Evolutionary conservation across 2,329 filamentous ascomycete species (phyloP).

Genomic region (Fusarium keratoplasticum): DNA sequence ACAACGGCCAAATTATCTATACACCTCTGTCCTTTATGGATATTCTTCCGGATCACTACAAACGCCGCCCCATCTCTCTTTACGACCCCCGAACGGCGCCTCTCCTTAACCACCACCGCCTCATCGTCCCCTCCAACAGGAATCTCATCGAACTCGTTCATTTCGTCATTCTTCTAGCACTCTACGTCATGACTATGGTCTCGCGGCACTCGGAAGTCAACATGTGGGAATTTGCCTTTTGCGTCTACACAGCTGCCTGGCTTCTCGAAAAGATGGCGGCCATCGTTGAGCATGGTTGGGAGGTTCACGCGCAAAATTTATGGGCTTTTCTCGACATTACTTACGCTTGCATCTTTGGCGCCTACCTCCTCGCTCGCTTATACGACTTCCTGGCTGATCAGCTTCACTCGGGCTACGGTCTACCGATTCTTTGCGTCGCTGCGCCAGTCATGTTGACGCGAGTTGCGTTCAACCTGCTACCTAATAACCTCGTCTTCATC

Average conservation of each 20-base stretch:
- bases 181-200: conserved; percentile 75
- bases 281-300: conserved; percentile 73
- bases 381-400: conserved; percentile 63
- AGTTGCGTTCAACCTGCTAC: conserved; percentile 78
- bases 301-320: conserved; percentile 78
- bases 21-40: conserved; percentile 78
- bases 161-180: conserved; percentile 70
- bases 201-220: conserved; percentile 63
- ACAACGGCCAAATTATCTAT: conserved; percentile 75
- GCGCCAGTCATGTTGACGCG: conserved; percentile 77
- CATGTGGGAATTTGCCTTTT: conserved; percentile 69
- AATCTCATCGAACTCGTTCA: conserved; percentile 74
- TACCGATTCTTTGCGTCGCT: conserved; percentile 74
- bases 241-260: conserved; percentile 75
- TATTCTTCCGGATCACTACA: conserved; percentile 80
- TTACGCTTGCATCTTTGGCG: conserved; percentile 71
- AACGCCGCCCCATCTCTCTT: conserved; percentile 75
- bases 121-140: conserved; percentile 76
- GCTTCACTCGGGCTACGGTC: conserved; percentile 64
- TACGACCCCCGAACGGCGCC: conserved; percentile 76
- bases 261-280: conserved; percentile 73
- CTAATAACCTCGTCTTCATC: conserved; percentile 81
- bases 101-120: conserved; percentile 76
- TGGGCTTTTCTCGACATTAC: conserved; percentile 82
- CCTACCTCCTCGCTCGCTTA: conserved; percentile 71